These are phyloP conservation scores for Fusarium camptoceras DNA, from an alignment of 2,329 filamentous ascomycete genomes.

Conservation along the genomic window DNA sequence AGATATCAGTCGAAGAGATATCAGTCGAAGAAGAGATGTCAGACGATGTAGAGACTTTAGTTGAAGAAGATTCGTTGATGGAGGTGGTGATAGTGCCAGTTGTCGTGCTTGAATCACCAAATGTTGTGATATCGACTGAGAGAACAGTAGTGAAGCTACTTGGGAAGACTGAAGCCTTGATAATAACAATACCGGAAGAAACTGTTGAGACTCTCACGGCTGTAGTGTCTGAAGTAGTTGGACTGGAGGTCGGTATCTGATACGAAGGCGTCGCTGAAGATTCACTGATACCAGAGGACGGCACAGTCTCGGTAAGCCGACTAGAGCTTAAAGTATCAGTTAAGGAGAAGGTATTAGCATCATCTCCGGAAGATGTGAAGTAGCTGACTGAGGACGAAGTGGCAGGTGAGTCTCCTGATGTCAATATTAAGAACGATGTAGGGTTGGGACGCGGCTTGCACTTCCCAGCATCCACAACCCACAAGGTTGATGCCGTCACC, in stretches of 20 bases:
- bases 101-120: background rate
- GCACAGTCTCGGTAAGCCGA: background rate
- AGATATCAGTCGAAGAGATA: background rate
- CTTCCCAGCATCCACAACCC: constrained; percentile 4
- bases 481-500: background rate
- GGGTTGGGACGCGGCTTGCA: background rate
- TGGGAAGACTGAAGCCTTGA: background rate
- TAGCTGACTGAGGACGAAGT: background rate
- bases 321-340: background rate
- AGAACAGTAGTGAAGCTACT: background rate
- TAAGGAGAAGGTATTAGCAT: background rate
- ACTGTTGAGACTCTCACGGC: background rate
- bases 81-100: background rate
- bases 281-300: background rate
- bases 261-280: background rate
- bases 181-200: background rate
- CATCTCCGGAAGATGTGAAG: background rate
- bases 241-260: background rate
- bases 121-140: background rate
- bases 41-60: background rate
- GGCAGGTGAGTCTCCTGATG: background rate
- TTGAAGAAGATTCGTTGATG: background rate
- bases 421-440: background rate
- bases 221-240: background rate
- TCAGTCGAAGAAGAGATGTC: background rate